Percentiles rank a stretch among this genome's conserved stretches.
These are phyloP conservation scores for Amanita pseudoporphyria DNA, from an alignment of 768 basidiomycete genomes.

Conservation along the genomic window DNA sequence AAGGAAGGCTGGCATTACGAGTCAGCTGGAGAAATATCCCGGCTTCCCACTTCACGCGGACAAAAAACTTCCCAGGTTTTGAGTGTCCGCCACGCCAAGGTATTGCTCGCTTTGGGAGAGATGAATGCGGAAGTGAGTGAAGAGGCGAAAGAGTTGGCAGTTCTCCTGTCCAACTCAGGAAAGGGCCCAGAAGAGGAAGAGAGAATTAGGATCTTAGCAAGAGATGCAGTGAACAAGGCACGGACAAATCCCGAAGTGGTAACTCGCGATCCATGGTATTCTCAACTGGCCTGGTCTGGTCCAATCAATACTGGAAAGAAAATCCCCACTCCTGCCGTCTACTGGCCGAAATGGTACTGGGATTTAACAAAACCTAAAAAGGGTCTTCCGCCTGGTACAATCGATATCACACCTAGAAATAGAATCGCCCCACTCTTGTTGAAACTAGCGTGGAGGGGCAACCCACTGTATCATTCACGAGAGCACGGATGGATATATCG, in stretches of 20 bases:
- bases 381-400: slow-evolving; percentile 52
- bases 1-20: slow-evolving; percentile 62
- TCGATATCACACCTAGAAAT: slow-evolving; percentile 81
- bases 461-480: slow-evolving; percentile 77
- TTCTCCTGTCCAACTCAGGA: slow-evolving; percentile 32
- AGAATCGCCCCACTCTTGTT: slow-evolving; percentile 79
- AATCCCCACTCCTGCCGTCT: slow-evolving; percentile 34
- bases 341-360: slow-evolving; percentile 99
- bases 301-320: slow-evolving; percentile 18
- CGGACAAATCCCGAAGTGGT: not conserved
- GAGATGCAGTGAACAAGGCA: not conserved
- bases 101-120: slow-evolving; percentile 30
- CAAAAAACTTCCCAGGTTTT: slow-evolving; percentile 37
- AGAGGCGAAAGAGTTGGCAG: slow-evolving; percentile 26
- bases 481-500: slow-evolving; percentile 91
- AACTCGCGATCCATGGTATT: slow-evolving; percentile 45
- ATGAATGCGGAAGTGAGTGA: slow-evolving; percentile 28
- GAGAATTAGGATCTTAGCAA: not conserved
- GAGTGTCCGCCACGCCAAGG: slow-evolving; percentile 34
- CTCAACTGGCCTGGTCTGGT: slow-evolving; percentile 59
- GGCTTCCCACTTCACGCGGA: slow-evolving; percentile 35
- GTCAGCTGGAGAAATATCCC: slow-evolving; percentile 18
- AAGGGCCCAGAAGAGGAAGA: slow-evolving; percentile 24
- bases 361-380: slow-evolving; percentile 73
- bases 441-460: slow-evolving; percentile 77